Conservation (phyloP, 805 yeast genomes). For the Candida maris region DNA sequence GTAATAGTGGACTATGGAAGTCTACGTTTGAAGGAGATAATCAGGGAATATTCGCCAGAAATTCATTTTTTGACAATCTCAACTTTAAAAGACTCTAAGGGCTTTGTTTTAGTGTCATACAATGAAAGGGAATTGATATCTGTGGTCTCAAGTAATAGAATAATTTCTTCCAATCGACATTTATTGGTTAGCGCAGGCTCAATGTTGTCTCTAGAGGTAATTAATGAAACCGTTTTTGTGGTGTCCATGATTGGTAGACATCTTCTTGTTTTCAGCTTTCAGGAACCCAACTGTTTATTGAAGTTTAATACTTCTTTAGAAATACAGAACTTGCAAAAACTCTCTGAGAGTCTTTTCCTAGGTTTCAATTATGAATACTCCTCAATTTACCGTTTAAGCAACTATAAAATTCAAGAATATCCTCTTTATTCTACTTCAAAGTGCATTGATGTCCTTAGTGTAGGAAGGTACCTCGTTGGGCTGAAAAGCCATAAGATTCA, state of each 20-base stretch:
- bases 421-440: constrained; percentile 5
- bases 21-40: background rate
- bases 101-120: background rate
- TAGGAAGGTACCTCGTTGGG: background rate
- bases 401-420: background rate
- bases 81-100: background rate
- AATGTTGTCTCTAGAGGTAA: background rate
- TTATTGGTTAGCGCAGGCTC: background rate
- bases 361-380: constrained; percentile 4
- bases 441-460: background rate
- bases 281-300: background rate
- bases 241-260: constrained; percentile 1
- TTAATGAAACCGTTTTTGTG: background rate
- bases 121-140: background rate
- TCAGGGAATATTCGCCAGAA: background rate
- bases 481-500: background rate
- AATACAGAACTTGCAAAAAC: background rate
- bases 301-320: background rate
- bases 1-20: background rate
- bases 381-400: background rate
- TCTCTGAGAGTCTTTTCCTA: background rate
- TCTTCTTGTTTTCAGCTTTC: background rate
- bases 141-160: background rate
- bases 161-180: constrained; percentile 1
- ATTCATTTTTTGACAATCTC: background rate